A percentile compares a stretch with the other conserved stretches of the same genome.
Evolutionary conservation across 2,329 filamentous ascomycete species (phyloP).

Genomic region (Hypoxylon sp.): DNA sequence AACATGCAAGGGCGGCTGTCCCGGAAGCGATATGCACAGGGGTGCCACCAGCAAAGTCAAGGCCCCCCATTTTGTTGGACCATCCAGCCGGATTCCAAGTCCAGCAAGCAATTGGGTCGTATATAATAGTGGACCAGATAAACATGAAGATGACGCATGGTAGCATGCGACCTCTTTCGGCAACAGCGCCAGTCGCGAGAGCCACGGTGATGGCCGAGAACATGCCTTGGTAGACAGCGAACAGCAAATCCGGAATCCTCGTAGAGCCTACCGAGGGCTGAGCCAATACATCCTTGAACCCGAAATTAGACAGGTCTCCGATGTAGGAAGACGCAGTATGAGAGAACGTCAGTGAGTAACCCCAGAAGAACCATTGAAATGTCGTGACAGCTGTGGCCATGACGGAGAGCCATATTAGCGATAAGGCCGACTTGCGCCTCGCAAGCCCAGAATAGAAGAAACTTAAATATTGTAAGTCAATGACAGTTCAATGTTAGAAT

Average conservation of each 20-base stretch:
- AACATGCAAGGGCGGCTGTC: conserved; percentile 82
- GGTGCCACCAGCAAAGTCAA: conserved; percentile 92
- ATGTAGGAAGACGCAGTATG: conserved; percentile 83
- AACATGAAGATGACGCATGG: conserved; percentile 95
- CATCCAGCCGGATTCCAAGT: conserved; percentile 90
- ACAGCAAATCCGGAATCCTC: conserved; percentile 85
- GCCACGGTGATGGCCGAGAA: conserved; percentile 90
- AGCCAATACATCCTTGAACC: conserved; percentile 81
- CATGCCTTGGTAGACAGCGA: conserved; percentile 90
- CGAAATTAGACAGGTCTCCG: conserved; percentile 84
- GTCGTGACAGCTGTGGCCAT: conserved; percentile 87
- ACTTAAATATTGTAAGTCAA: conserved; percentile 52
- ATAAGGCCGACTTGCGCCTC: conserved; percentile 88
- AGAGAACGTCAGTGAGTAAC: conserved; percentile 86
- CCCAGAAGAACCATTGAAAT: conserved; percentile 98
- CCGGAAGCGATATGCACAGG: conserved; percentile 92
- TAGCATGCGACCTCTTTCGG: conserved; percentile 89
- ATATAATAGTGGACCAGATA: conserved; percentile 89
- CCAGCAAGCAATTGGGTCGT: conserved; percentile 95
- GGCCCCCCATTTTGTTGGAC: conserved; percentile 82
- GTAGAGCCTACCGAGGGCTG: conserved; percentile 80
- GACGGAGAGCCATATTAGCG: conserved; percentile 90
- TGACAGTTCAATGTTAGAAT: neutral
- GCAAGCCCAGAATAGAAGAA: conserved; percentile 96
- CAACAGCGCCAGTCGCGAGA: conserved; percentile 85